These are phyloP conservation scores for Xylariaceae sp. DNA, from an alignment of 2,329 filamentous ascomycete species.

Conservation along the genomic window DNA sequence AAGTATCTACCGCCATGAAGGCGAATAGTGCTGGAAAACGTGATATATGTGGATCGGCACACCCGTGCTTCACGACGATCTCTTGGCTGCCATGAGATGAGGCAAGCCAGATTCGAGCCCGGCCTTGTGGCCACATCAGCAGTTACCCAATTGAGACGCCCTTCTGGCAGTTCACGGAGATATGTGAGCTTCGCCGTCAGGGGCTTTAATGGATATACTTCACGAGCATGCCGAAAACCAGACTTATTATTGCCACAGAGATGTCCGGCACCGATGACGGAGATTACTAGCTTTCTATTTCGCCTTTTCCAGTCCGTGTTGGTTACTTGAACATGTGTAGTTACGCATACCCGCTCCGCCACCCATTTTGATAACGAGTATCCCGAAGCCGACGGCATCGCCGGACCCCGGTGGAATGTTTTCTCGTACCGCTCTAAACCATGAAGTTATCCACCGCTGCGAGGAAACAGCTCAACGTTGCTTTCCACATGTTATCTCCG, in stretches of 20 bases:
- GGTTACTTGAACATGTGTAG: constrained; percentile 28
- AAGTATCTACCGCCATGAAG: constrained; percentile 43
- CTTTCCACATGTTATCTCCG: constrained; percentile 36
- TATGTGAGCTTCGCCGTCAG: constrained; percentile 34
- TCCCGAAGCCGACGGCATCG: constrained; percentile 42
- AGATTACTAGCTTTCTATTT: constrained; percentile 27
- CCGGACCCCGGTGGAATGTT: constrained; percentile 35
- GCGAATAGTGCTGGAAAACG: constrained; percentile 40
- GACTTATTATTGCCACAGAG: constrained; percentile 36
- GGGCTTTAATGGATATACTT: constrained; percentile 46
- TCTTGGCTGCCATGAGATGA: constrained; percentile 1
- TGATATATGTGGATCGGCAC: constrained; percentile 39
- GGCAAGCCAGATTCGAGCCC: constrained; percentile 34
- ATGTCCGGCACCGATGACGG: constrained; percentile 43
- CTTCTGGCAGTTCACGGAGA: constrained; percentile 36
- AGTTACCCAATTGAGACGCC: constrained; percentile 40
- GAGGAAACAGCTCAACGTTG: constrained; percentile 22
- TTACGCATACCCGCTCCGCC: constrained; percentile 47
- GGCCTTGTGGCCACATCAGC: constrained; percentile 40
- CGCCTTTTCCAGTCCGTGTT: not conserved
- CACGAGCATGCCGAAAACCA: constrained; percentile 43
- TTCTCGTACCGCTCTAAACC: constrained; percentile 35
- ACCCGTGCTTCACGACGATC: constrained; percentile 11
- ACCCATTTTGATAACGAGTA: constrained; percentile 56
- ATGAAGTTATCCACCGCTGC: constrained; percentile 16